Conservation (phyloP, 441 rosid genomes). For the Pelargonium cotyledonis region DNA sequence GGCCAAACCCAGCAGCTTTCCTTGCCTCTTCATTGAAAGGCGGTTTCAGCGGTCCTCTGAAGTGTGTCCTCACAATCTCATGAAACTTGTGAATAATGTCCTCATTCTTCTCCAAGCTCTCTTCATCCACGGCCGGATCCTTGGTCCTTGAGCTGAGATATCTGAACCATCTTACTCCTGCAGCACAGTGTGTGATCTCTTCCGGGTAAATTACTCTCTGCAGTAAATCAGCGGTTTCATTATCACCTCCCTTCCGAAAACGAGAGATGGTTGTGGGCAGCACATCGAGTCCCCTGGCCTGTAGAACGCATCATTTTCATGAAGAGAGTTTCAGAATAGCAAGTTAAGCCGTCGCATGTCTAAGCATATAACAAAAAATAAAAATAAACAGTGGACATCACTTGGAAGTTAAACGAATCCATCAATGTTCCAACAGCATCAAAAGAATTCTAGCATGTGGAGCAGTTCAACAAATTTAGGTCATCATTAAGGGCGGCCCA, state of each 20-base stretch:
- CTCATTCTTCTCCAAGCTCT: constrained; percentile 27
- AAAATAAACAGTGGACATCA: too few species aligned
- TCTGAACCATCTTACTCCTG: constrained; percentile 64
- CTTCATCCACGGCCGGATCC: constrained; percentile 13
- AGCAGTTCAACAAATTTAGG: too few species aligned
- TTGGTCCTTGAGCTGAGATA: constrained; percentile 37
- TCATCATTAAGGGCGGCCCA: too few species aligned
- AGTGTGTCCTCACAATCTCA: constrained; percentile 52
- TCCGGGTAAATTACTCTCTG: constrained; percentile 75
- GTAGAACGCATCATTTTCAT: constrained; percentile 9
- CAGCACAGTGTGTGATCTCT: constrained; percentile 72
- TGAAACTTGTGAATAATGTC: constrained; percentile 62
- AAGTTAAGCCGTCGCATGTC: too few species aligned
- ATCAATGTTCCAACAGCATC: too few species aligned
- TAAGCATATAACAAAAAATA: too few species aligned
- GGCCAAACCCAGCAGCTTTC: constrained; percentile 85
- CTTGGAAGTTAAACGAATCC: too few species aligned
- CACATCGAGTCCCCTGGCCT: constrained; percentile 93
- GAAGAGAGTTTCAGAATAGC: not conserved
- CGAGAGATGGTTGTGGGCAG: constrained; percentile 73
- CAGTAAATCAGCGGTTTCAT: constrained; percentile 62
- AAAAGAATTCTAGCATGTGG: too few species aligned
- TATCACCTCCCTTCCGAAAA: constrained; percentile 72
- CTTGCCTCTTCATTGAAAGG: constrained; percentile 69
- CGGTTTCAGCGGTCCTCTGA: constrained; percentile 87